These are phyloP conservation scores for Fusarium abutilonis DNA, from an alignment of 2,329 filamentous ascomycete genomes.

Conservation along the genomic window DNA sequence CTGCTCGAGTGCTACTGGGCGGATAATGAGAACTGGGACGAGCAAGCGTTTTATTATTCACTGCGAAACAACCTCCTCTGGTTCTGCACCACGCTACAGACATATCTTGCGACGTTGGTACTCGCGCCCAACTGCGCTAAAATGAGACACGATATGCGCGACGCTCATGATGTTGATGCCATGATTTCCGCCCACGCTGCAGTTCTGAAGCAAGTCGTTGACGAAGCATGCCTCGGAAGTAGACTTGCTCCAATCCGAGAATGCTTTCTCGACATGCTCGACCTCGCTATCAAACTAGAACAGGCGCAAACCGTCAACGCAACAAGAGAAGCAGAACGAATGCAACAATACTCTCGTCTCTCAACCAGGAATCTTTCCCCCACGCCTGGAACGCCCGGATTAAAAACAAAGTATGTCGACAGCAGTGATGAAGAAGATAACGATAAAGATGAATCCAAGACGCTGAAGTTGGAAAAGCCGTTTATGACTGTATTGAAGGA, in stretches of 20 bases:
- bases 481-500: conserved; percentile 64
- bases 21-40: conserved; percentile 52
- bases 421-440: conserved; percentile 46
- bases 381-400: conserved; percentile 32
- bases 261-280: conserved; percentile 78
- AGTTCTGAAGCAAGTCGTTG: conserved; percentile 70
- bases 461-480: conserved; percentile 47
- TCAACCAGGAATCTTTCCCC: conserved; percentile 32
- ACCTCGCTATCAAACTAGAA: conserved; percentile 76
- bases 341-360: conserved; percentile 50
- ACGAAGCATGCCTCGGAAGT: conserved; percentile 74
- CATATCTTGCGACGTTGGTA: conserved; percentile 79
- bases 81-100: conserved; percentile 79
- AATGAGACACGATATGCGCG: conserved; percentile 66
- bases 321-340: conserved; percentile 47
- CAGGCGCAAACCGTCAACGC: conserved; percentile 61
- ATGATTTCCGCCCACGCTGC: conserved; percentile 77
- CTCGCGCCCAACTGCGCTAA: conserved; percentile 67
- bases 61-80: conserved; percentile 77
- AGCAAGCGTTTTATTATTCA: conserved; percentile 63
- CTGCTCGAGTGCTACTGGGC: conserved; percentile 55
- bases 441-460: conserved; percentile 26
- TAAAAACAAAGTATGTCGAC: conserved; percentile 44
- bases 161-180: conserved; percentile 77
- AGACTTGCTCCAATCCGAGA: conserved; percentile 76